phyloP scores from a whole-genome alignment of 768 basidiomycete species.

The Amanita phalloides region DNA sequence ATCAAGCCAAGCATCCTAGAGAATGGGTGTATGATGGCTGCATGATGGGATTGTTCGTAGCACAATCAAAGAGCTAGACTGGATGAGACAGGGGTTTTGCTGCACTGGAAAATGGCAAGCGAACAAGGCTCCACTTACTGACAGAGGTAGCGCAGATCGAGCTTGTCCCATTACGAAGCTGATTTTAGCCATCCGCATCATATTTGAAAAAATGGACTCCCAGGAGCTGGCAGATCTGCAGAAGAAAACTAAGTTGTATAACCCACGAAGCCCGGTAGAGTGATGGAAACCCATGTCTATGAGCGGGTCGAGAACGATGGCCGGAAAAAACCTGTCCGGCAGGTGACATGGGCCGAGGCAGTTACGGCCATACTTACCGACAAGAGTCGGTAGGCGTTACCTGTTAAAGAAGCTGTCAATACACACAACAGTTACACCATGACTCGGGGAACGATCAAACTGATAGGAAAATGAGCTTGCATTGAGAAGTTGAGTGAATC shows the following conservation, averaged over 20 bases:
- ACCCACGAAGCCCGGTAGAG: not conserved
- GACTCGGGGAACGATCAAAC: constrained; percentile 1
- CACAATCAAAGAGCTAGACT: constrained; percentile 1
- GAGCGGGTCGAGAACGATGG: not conserved
- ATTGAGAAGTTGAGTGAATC: not conserved
- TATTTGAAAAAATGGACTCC: not conserved
- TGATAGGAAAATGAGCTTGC: not conserved
- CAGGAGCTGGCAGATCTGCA: not conserved
- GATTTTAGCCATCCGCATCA: not conserved
- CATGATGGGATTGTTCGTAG: not conserved
- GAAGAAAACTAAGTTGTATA: not conserved
- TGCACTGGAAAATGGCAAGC: not conserved
- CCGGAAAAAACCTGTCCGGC: not conserved
- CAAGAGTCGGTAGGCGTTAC: not conserved
- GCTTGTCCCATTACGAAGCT: not conserved
- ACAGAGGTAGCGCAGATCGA: not conserved
- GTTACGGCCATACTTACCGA: not conserved
- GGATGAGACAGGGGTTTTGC: not conserved
- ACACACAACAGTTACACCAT: not conserved
- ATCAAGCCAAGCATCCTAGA: not conserved
- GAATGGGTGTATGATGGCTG: not conserved
- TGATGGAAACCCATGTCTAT: not conserved
- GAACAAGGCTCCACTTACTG: not conserved
- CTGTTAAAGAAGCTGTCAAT: not conserved
- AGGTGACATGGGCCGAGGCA: not conserved